Base-by-base conservation (phyloP, 2,329 filamentous ascomycete species). In the Scedosporium minutisporum region DNA sequence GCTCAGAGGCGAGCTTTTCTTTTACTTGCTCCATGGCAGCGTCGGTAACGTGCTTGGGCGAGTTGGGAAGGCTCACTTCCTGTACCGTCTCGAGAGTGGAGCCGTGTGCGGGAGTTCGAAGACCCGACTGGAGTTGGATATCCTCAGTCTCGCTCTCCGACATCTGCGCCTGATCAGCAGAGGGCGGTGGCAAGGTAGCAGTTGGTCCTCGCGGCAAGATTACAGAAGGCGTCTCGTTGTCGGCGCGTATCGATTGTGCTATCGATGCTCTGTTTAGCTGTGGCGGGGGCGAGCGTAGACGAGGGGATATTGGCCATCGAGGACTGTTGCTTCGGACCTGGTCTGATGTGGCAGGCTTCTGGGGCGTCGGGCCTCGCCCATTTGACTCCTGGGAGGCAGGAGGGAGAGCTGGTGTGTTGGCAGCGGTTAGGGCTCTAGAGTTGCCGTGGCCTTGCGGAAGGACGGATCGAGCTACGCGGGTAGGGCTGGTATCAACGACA, bases 1-100 rank as follows among this genome's bases (percentile, higher is more conserved):
- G 69, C 63, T 79, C 77, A 1, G 75, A 75, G 3, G 72, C 69
- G 7, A 81, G 72, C 68, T 79, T 81, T 65, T 84, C 79, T 53
- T 78, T 78, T 25, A 79, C 75, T 72, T 78, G 82, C 63, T 84
- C 82, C 60, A 82, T 68, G 25, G 77, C 76, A 16, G 77, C 74
- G 64, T 80, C 78, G 64, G 76, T 68, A 38, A 71, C 72, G 59
- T 75, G 76, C 68, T 74, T 79, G 69, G 90, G 89, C 1, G 89
- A 90, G 59, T 85, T 87, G 53, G 88, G 86, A 64, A 91, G 84
- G 75, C 91, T 95, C 62, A 89, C 87, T 79, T 97, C 93, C 72
- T 96, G 89, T 16, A 97, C 93, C 0, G 95, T 97, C 75, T 96
- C 93, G 63, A 97, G 77, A 58, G 84, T 85, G 58, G 87, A 85